Evolutionary conservation across 2,329 filamentous ascomycete species (phyloP), one percentile per base, ranked within the genome.

Genomic region (Ceratocystis eucalypticola): DNA sequence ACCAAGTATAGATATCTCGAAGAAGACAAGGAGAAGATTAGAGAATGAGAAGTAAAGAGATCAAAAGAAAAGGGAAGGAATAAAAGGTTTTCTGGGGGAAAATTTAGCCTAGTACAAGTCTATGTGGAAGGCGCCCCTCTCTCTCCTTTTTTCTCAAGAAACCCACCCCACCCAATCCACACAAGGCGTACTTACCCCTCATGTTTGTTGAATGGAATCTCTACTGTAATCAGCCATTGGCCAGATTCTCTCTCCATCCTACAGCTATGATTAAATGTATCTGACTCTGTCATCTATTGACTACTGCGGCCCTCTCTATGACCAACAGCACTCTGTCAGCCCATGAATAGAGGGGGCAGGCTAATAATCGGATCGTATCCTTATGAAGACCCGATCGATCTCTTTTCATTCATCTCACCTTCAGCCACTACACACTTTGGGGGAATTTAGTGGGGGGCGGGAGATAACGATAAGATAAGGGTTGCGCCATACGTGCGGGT

Each of bases 1-100:
- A 65, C 63, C 20, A 62, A 62, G 57, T 68, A 66, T 65, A 46
- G 53, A 67, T 65, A 65, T 37, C 63, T 68, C 70, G 68, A 67
- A 68, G 69, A 69, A 64, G 70, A 68, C 65, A 55, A 68, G 68
- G 67, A 69, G 67, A 70, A 68, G 65, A 28, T 7, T 61, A 67
- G 65, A 69, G 69, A 69, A 69, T 70, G 70, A 55, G 57, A 65
- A 61, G 64, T 59, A 63, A 63, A 59, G 37, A 62, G 33, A 17
- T 53, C 61, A 61, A 61, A 41, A 8, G 45, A 59, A 63, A 62
- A 50, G 65, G 53, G 62, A 50, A 37, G 30, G 28, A 62, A 68
- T 57, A 55, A 63, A 59, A 50, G 55, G 33, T 66, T 62, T 63
- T 48, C 33, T 63, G 65, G 65, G 65, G 65, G 65, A 66, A 66